Evolutionary conservation across 1,284 basidiomycete species (phyloP).

Genomic region (Cryptococcus hybrid): DNA sequence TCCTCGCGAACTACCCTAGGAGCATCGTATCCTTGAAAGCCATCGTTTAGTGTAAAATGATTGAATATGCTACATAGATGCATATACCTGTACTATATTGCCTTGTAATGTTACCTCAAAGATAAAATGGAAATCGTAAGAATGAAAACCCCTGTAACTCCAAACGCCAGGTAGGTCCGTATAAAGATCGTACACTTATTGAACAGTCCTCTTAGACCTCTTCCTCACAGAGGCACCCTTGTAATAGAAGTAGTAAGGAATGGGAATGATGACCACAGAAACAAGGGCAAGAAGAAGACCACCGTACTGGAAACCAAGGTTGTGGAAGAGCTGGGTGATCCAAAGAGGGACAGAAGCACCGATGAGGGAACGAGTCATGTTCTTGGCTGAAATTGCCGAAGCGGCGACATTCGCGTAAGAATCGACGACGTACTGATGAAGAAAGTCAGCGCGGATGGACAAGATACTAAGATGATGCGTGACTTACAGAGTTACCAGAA

Average conservation of each 20-base stretch:
- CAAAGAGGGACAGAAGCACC: constrained; percentile 48
- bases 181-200: neutral
- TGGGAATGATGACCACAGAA: constrained; percentile 26
- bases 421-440: constrained; percentile 35
- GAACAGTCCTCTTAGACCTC: constrained; percentile 4
- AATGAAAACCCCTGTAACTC: too few species aligned
- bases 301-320: constrained; percentile 38
- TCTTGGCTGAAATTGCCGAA: constrained; percentile 54
- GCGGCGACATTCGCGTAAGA: constrained; percentile 37
- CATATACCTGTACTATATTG: too few species aligned
- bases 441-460: neutral
- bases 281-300: constrained; percentile 36
- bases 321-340: constrained; percentile 33
- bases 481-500: constrained; percentile 37
- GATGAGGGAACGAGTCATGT: constrained; percentile 51
- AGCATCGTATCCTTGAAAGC: too few species aligned
- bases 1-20: too few species aligned
- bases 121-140: too few species aligned
- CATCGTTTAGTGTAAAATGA: too few species aligned
- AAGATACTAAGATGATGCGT: neutral
- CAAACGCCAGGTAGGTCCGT: too few species aligned
- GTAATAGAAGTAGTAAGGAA: constrained; percentile 45
- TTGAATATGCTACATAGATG: too few species aligned
- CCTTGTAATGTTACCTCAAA: too few species aligned
- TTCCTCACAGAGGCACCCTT: constrained; percentile 25